Evolutionary conservation across 2,329 filamentous ascomycete genomes (phyloP), one percentile per base, ranked within the genome.

Genomic region (Colletotrichum chlorophyti): DNA sequence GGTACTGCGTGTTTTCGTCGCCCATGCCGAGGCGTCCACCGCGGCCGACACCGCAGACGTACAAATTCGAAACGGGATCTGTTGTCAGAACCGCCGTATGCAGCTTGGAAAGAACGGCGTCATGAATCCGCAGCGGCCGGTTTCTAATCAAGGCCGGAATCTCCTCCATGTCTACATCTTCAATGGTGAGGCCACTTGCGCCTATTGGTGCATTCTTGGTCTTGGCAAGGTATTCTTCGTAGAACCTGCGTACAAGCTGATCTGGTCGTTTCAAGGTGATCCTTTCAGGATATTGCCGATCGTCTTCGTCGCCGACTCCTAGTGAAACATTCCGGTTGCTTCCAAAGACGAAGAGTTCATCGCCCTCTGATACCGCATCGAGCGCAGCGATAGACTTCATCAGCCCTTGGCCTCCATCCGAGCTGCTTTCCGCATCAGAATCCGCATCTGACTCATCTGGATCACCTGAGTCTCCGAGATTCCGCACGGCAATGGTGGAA

Each of bases 251-350:
- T 12, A 97, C 72, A 2, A 98, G 79, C 68, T 91, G 86, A 21
- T 91, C 87, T 0, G 95, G 92, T 14, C 94, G 86, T 53, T 86
- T 84, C 29, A 98, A 74, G 27, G 82, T 78, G 10, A 97, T 86
- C 9, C 92, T 89, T 71, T 98, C 95, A 0, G 95, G 95, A 67
- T 90, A 96, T 63, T 98, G 93, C 3, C 95, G 87, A 69, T 99
- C 94, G 70, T 97, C 93, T 67, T 96, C 90, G 69, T 99, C 93
- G n/a, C 93, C 93, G 60, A 98, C 89, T 1, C 95, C 95, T 19
- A 99, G 83, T 0, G 91, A 95, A 9, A 96, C 76, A 65, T 99
- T 99, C 69, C 95, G 96, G 75, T 97, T 99, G 74, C 93, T 98
- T 46, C 95, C 95, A 74, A 98, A 97, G 1, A 92, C 89, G 68